These are phyloP conservation scores for Penicillium psychrosexuale DNA, from an alignment of 2,329 filamentous ascomycete genomes.

Conservation along the genomic window DNA sequence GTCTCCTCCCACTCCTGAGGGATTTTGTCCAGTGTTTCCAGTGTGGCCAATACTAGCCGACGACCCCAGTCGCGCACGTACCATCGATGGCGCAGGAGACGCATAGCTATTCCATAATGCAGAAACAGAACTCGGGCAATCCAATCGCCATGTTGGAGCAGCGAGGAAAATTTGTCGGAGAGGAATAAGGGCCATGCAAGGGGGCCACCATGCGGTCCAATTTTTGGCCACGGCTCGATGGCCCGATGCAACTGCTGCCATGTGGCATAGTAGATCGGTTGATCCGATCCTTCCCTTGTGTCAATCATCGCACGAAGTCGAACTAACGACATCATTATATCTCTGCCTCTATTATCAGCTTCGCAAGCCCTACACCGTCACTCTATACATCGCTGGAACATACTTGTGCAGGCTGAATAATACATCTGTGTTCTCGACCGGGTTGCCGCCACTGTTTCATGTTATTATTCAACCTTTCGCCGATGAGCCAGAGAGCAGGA, in stretches of 20 bases:
- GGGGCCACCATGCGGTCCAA: slow-evolving; percentile 28
- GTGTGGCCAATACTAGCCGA: slow-evolving; percentile 28
- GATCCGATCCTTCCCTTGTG: slow-evolving; percentile 9
- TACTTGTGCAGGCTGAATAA: slow-evolving; percentile 22
- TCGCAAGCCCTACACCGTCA: neutral
- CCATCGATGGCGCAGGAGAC: slow-evolving; percentile 33
- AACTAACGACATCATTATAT: slow-evolving; percentile 25
- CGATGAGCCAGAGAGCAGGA: no score
- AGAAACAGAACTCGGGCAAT: slow-evolving; percentile 31
- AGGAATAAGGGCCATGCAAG: slow-evolving; percentile 33
- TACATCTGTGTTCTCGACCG: slow-evolving; percentile 1
- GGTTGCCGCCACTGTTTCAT: neutral
- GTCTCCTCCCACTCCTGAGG: slow-evolving; percentile 28
- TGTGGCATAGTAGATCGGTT: slow-evolving; percentile 21
- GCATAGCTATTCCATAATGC: slow-evolving; percentile 32
- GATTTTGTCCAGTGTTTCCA: slow-evolving; percentile 27
- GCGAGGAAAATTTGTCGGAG: slow-evolving; percentile 23
- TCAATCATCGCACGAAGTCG: slow-evolving; percentile 20
- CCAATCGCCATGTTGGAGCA: slow-evolving; percentile 32
- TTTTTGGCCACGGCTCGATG: slow-evolving; percentile 30
- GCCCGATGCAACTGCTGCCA: slow-evolving; percentile 28
- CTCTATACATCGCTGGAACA: neutral
- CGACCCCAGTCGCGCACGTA: slow-evolving; percentile 34
- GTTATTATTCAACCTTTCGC: neutral
- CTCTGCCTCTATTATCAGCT: slow-evolving; percentile 13